Percentiles rank a stretch among this genome's conserved stretches.
Evolutionary conservation across 345 rosid genomes (phyloP).

Genomic region (Brassica incana): DNA sequence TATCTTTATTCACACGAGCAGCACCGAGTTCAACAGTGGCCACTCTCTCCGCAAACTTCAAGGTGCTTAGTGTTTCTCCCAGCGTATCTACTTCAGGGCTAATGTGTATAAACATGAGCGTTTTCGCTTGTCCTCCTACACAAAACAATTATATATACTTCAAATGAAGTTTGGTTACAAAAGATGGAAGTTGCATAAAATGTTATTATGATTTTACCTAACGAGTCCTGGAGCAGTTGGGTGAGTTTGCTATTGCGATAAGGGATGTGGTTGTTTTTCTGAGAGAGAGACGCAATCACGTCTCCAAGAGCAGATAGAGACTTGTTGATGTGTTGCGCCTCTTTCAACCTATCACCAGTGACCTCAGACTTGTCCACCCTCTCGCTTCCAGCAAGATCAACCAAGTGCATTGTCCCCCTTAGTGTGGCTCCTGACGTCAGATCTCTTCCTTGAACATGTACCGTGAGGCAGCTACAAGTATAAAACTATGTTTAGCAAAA

Average conservation of each 20-base stretch:
- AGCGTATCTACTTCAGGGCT: slow-evolving; percentile 82
- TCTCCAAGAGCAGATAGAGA: slow-evolving; percentile 95
- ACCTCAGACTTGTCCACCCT: slow-evolving; percentile 94
- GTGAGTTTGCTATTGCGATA: slow-evolving; percentile 96
- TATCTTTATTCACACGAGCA: slow-evolving; percentile 82
- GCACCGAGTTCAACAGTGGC: slow-evolving; percentile 93
- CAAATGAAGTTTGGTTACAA: too few relatives aligned
- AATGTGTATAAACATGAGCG: slow-evolving; percentile 94
- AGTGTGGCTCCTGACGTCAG: slow-evolving; percentile 65
- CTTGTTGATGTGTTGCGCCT: slow-evolving; percentile 85
- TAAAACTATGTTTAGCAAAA: slow-evolving; percentile 16
- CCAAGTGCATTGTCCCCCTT: slow-evolving; percentile 91
- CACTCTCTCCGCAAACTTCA: slow-evolving; percentile 96
- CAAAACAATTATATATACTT: background rate
- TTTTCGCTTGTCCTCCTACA: slow-evolving; percentile 95
- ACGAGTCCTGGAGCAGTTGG: slow-evolving; percentile 90
- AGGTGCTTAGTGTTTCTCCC: slow-evolving; percentile 84
- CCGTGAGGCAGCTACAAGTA: slow-evolving; percentile 59
- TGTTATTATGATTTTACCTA: slow-evolving; percentile 48
- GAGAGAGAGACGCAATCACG: slow-evolving; percentile 87
- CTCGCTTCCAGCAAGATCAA: slow-evolving; percentile 96
- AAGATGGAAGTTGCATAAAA: too few relatives aligned
- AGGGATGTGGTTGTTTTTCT: slow-evolving; percentile 82
- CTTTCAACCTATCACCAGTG: slow-evolving; percentile 87
- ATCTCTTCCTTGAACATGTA: slow-evolving; percentile 88